phyloP scores from a whole-genome alignment of 164 flowering plant genomes.

The Vitis vinifera region DNA sequence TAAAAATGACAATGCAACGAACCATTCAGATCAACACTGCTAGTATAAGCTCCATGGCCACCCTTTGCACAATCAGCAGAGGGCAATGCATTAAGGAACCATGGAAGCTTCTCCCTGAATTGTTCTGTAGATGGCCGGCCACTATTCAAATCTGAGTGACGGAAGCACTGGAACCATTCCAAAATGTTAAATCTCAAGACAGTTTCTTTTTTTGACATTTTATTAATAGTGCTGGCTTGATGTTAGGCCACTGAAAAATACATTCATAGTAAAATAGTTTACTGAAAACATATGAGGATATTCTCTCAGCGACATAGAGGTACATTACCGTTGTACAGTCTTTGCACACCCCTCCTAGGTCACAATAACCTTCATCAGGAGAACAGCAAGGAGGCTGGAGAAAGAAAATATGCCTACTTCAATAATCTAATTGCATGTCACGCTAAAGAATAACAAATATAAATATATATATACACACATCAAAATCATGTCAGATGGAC shows the following conservation, averaged over 20 bases:
- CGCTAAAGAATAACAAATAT: background rate
- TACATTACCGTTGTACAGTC: conserved; percentile 85
- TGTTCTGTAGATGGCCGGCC: conserved; percentile 87
- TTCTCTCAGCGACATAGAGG: background rate
- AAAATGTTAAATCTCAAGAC: conserved; percentile 13
- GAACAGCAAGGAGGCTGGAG: conserved; percentile 92
- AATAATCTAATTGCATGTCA: background rate
- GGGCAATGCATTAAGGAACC: conserved; percentile 92
- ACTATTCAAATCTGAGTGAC: conserved; percentile 68
- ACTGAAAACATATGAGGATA: background rate
- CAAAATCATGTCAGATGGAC: background rate
- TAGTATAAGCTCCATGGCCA: conserved; percentile 96
- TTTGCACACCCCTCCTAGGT: conserved; percentile 58
- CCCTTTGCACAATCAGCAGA: conserved; percentile 99
- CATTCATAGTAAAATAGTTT: background rate
- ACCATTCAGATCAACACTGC: conserved; percentile 88
- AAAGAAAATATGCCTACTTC: conserved; percentile 6
- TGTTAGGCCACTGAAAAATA: background rate
- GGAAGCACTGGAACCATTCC: conserved; percentile 73
- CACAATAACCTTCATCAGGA: conserved; percentile 61
- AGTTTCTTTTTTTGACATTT: background rate
- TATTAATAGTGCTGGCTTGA: background rate
- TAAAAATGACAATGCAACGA: conserved; percentile 12
- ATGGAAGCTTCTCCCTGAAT: conserved; percentile 92
- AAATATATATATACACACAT: background rate